Evolutionary conservation across 75 land plant species (phyloP).

Genomic region (Sequoiadendron giganteum): DNA sequence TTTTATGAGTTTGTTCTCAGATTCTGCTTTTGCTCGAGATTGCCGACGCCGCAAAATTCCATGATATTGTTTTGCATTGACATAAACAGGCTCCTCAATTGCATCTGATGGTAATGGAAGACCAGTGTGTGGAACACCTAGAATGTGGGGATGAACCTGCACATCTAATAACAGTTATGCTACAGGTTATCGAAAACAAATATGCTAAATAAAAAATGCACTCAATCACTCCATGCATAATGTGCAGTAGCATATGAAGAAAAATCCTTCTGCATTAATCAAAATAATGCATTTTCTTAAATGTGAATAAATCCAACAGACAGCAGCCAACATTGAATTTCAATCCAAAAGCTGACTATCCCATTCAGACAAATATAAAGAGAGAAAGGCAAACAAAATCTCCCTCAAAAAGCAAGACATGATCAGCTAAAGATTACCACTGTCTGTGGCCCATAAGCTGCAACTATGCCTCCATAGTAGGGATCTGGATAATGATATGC

Average conservation of each 20-base stretch:
- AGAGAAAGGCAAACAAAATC: not conserved
- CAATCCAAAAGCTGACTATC: not conserved
- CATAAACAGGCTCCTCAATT: slow-evolving; percentile 84
- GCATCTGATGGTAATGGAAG: slow-evolving; percentile 72
- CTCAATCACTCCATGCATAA: not conserved
- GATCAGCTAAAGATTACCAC: slow-evolving; percentile 14
- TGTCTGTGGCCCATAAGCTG: slow-evolving; percentile 40
- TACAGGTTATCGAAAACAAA: not conserved
- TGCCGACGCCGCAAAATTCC: slow-evolving; percentile 70
- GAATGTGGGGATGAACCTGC: slow-evolving; percentile 61
- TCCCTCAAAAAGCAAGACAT: not conserved
- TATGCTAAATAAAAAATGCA: not conserved
- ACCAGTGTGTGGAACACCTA: slow-evolving; percentile 66
- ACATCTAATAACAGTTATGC: not conserved
- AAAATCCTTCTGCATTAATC: not conserved
- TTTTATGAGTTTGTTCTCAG: slow-evolving; percentile 61
- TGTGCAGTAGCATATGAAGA: not conserved
- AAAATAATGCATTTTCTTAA: not conserved
- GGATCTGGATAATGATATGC: slow-evolving; percentile 68
- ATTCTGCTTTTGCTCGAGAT: slow-evolving; percentile 81
- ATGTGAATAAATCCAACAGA: not conserved
- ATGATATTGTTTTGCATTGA: slow-evolving; percentile 88
- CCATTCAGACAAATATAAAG: not conserved
- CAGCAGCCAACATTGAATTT: not conserved
- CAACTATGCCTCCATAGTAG: slow-evolving; percentile 43